Conservation (phyloP, 495 filamentous ascomycete species). For the Apiosordaria backusii region DNA sequence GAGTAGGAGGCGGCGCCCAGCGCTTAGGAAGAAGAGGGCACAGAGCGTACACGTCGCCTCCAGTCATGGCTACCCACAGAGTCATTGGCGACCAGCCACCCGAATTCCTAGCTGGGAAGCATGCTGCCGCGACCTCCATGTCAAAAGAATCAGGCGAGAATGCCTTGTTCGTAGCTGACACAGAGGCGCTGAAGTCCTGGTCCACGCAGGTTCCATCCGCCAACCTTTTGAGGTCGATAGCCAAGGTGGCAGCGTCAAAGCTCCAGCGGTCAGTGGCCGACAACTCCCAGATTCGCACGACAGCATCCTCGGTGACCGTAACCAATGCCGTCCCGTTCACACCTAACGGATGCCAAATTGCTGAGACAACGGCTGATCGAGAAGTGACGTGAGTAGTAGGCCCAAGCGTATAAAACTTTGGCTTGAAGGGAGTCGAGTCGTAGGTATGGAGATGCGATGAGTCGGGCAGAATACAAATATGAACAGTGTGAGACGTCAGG, state of each 20-base stretch:
- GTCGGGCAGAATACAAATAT: conserved; percentile 75
- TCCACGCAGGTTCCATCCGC: conserved; percentile 72
- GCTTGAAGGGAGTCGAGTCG: conserved; percentile 61
- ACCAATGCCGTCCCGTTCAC: conserved; percentile 68
- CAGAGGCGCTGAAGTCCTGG: conserved; percentile 69
- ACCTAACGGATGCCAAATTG: conserved; percentile 84
- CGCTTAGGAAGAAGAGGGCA: conserved; percentile 79
- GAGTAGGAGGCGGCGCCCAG: conserved; percentile 72
- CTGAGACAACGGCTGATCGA: conserved; percentile 68
- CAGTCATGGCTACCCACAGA: conserved; percentile 83
- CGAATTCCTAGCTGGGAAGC: conserved; percentile 72
- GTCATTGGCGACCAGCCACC: conserved; percentile 89
- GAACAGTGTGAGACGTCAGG: conserved; percentile 76
- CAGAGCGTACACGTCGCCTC: conserved; percentile 85
- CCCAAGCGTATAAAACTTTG: conserved; percentile 80
- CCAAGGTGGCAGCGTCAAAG: conserved; percentile 75
- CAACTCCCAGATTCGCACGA: conserved; percentile 84
- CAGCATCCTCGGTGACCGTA: conserved; percentile 79
- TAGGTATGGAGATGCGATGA: conserved; percentile 63
- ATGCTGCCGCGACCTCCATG: conserved; percentile 83
- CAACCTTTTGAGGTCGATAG: conserved; percentile 77
- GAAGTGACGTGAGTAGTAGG: conserved; percentile 85
- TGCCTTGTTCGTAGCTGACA: conserved; percentile 65
- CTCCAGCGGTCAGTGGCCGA: conserved; percentile 74
- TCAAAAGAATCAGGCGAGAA: conserved; percentile 82